phyloP scores from a whole-genome alignment of 768 basidiomycete species.

The Mycena pura region DNA sequence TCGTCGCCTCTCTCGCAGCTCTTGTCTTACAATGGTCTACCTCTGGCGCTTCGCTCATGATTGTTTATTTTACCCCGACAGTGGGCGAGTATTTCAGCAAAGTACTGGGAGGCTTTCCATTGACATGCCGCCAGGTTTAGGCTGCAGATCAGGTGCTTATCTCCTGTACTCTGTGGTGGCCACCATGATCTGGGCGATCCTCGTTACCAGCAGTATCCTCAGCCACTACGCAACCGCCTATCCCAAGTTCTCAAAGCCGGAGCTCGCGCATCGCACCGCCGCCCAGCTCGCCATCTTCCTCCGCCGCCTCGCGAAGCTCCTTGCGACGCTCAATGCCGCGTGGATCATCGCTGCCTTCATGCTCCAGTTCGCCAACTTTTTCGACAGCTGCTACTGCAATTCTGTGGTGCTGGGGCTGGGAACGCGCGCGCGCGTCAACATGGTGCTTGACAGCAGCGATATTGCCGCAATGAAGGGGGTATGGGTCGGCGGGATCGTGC shows the following conservation, averaged over 20 bases:
- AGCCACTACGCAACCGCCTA: conserved; percentile 13
- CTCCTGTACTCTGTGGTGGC: conserved; percentile 36
- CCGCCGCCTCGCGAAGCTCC: conserved; percentile 33
- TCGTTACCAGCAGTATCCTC: conserved; percentile 37
- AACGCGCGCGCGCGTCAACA: conserved; percentile 5
- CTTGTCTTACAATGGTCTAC: conserved; percentile 43
- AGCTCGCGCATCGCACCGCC: not conserved
- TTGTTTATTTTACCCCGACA: conserved; percentile 39
- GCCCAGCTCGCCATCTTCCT: conserved; percentile 23
- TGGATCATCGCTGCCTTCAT: conserved; percentile 33
- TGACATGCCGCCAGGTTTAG: conserved; percentile 22
- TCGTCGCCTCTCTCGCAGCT: conserved; percentile 36
- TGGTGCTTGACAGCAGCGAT: conserved; percentile 17
- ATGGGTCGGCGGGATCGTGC: conserved; percentile 19
- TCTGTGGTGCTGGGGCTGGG: conserved; percentile 32
- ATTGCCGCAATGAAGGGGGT: conserved; percentile 7
- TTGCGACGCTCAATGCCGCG: conserved; percentile 37
- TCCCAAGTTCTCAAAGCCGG: not conserved
- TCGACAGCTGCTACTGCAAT: conserved; percentile 38
- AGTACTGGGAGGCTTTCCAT: too few species aligned
- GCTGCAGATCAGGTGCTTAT: conserved; percentile 42
- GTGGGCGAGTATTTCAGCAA: conserved; percentile 3
- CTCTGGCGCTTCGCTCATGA: conserved; percentile 34
- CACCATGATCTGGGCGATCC: conserved; percentile 37
- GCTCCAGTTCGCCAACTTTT: conserved; percentile 37